Evolutionary conservation across 176 grass and related monocot species (phyloP), one percentile per base, ranked within the genome.

Genomic region (Avena sativa): DNA sequence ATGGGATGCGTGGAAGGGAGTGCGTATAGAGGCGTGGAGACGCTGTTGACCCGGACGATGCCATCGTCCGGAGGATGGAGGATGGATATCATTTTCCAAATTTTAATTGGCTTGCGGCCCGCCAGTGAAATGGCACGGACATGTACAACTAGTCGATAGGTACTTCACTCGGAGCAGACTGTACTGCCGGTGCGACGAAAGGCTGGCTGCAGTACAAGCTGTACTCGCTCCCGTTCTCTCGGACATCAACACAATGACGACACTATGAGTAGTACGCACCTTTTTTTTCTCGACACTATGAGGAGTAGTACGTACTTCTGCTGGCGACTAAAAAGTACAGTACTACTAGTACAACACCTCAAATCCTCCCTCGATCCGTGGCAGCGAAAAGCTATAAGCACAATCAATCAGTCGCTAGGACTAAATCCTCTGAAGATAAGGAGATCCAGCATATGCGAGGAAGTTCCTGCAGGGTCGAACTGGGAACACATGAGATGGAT

Each of bases 201-300:
- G 4, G 63, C 63, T 66, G 63, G 63, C 63, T 66, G 26, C 63
- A 66, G 63, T 66, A 66, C 63, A 66, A 66, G 12, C 63, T 66
- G 63, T 66, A 66, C 63, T 61, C 59, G n/a, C 59, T 61, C 59
- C 59, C 3, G 59, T n/a, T 61, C 20, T 61, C 0, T 61, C 1
- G n/a, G 59, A 25, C 59, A 61, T 61, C 9, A 9, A 15, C 63
- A 66, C 63, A 66, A 66, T 66, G 25, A 7, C 26, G 63, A 66
- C 63, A 66, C 26, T 0, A 9, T 66, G 63, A 7, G 40, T 55
- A 55, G 15, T 28, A 14, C 61, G 10, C 25, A 25, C 21, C 38
- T 28, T 28, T 28, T 28, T 28, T 28, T 28, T 28, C 26, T 28
- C 26, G 26, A 28, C 26, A 28, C 26, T 28, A 28, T 28, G 26